Evolutionary conservation across 108 stramenopile genomes (phyloP), one percentile per base, ranked within the genome.

Genomic region (Nitzschia sp.): DNA sequence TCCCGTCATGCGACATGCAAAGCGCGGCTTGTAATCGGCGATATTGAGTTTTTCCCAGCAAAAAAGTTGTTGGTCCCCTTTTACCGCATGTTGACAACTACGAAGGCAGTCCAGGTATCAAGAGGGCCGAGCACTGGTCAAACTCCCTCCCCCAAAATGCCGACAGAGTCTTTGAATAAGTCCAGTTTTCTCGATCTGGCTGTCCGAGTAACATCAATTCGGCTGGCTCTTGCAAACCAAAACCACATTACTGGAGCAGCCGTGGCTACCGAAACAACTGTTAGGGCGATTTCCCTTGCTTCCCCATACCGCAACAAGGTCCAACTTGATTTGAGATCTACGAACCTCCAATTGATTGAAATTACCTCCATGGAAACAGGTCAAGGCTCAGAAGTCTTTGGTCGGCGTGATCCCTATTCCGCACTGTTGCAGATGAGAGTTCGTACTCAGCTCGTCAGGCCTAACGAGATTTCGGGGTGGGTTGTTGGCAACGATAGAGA

Each of bases 311-410:
- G 61, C 17, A 42, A 58, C 56, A 67, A 69, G 15, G 20, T 72
- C 26, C 81, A 85, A 58, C 2, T 75, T 20, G 83, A 84, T 51
- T 29, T 84, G 21, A 55, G 72, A n/a, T 66, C 75, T 42, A 48
- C 67, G 1, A 81, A 84, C 59, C 37, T 72, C 8, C 80, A 81
- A 62, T 11, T 84, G 42, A 70, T 80, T 6, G 61, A 84, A 24
- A 57, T 81, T 20, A 10, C 51, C 3, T 60, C 69, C 21, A 43
- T 80, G 41, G 66, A 69, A 24, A 21, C 67, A 7, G 68, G 76
- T 11, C 57, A 61, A 42, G 69, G 63, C 34, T 51, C 29, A 12
- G 79, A 83, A 60, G n/a, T 83, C 2, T 41, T 83, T 15, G 79
- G 83, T 24, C 51, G 83, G 10, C 51, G 73, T 25, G 76, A 76